Evolutionary conservation across 352 stramenopile genomes (phyloP).

Genomic region (Albugo candida): DNA sequence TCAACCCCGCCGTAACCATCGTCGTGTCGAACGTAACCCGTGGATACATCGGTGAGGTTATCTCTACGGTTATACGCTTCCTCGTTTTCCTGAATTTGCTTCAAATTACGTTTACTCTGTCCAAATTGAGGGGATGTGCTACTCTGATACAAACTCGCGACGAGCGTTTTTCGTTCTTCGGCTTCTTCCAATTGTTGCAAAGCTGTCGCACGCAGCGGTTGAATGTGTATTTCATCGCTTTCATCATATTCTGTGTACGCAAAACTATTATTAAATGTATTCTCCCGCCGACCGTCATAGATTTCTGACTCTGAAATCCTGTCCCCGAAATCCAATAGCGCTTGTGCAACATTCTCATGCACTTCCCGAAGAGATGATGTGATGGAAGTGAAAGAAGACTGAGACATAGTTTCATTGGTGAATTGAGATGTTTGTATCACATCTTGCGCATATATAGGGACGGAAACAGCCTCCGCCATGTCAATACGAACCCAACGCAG

Average conservation of each 20-base stretch:
- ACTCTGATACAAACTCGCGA: slow-evolving; percentile 18
- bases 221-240: slow-evolving; percentile 21
- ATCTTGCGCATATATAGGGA: no score
- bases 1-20: slow-evolving; percentile 38
- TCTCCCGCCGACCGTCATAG: slow-evolving; percentile 18
- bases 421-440: no score
- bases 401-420: no score
- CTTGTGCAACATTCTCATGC: slow-evolving; percentile 54
- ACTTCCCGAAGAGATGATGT: slow-evolving; percentile 28
- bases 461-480: background rate
- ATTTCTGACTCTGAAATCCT: slow-evolving; percentile 14
- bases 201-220: slow-evolving; percentile 51
- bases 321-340: slow-evolving; percentile 57
- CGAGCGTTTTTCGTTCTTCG: slow-evolving; percentile 59
- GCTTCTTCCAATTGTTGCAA: slow-evolving; percentile 58
- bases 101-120: slow-evolving; percentile 23
- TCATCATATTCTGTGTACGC: background rate
- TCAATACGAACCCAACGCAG: slow-evolving; percentile 74
- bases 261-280: background rate
- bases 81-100: slow-evolving; percentile 26
- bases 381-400: no score
- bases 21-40: slow-evolving; percentile 54
- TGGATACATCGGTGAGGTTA: slow-evolving; percentile 57
- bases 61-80: slow-evolving; percentile 12
- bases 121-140: background rate